These are phyloP conservation scores for Colletotrichum orchidophilum DNA, from an alignment of 2,329 filamentous ascomycete species.

Conservation along the genomic window DNA sequence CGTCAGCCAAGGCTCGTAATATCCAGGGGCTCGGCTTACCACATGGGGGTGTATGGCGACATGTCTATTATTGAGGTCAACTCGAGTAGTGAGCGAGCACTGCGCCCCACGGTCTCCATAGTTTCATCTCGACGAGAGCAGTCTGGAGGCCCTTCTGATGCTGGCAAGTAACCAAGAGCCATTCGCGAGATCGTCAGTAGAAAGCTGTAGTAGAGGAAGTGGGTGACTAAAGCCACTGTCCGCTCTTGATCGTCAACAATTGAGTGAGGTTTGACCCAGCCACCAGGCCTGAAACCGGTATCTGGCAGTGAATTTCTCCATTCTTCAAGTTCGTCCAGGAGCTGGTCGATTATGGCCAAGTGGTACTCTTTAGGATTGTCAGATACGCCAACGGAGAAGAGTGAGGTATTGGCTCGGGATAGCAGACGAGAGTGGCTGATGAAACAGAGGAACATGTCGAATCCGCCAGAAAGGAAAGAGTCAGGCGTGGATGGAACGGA, in stretches of 20 bases:
- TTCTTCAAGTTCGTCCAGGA: conserved; percentile 39
- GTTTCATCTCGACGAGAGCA: conserved; percentile 28
- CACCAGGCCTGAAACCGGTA: conserved; percentile 33
- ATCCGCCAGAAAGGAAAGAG: conserved; percentile 40
- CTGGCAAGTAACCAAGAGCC: conserved; percentile 34
- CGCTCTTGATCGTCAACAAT: conserved; percentile 17
- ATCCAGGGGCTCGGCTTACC: conserved; percentile 30
- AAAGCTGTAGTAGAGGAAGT: conserved; percentile 43
- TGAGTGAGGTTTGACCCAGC: conserved; percentile 19
- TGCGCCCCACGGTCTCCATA: conserved; percentile 36
- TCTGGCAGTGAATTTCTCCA: conserved; percentile 42
- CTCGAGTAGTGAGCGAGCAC: conserved; percentile 40
- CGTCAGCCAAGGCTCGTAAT: too few species aligned
- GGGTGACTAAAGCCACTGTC: conserved; percentile 32
- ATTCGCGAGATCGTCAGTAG: conserved; percentile 40
- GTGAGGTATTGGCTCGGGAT: conserved; percentile 43
- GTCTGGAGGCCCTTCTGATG: conserved; percentile 22
- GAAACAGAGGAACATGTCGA: conserved; percentile 46
- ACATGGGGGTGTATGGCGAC: conserved; percentile 41
- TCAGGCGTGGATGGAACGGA: conserved; percentile 45
- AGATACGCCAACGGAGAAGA: conserved; percentile 46
- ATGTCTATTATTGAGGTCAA: conserved; percentile 41
- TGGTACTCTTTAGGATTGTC: conserved; percentile 38
- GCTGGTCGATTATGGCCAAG: conserved; percentile 40
- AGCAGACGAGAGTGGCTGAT: conserved; percentile 43